Evolutionary conservation across 1,284 basidiomycete species (phyloP), one percentile per base, ranked within the genome.

Genomic region (Ceratorhiza oryzae-sativae): DNA sequence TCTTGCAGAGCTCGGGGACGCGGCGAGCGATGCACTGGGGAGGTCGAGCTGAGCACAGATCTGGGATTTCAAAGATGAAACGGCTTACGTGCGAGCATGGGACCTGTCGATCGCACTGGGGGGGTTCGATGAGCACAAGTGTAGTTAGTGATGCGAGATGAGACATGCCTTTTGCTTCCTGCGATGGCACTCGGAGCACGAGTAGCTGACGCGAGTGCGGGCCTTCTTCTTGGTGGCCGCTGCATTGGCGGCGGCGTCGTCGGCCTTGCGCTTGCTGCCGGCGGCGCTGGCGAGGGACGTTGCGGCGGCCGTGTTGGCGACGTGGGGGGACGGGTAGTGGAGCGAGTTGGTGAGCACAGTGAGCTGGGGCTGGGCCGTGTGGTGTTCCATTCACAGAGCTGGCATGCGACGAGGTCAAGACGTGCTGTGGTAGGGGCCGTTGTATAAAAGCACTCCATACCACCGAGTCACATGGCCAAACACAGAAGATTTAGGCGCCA

Each of bases 141-240:
- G 25, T 15, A 46, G 55, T 5, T 2, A 34, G 27, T 12, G 15
- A 4, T 13, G 32, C 12, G 25, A 67, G 36, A 6, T 48, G 18
- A 39, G n/a, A 13, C 71, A 90, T n/a, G n/a, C 91, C 86, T 92
- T 92, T 80, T 93, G 91, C 79, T 93, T 93, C 73, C 91, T 84
- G 32, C 91, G 86, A 82, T 93, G 91, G 75, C 91, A 93, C 81
- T 93, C 91, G 41, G 91, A 90, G 73, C 91, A 93, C n/a, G 91
- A 92, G 76, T 92, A 93, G 79, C 91, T 92, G 77, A 58, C 62
- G 15, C 55, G 76, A 34, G 88, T 91, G 73, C 90, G 82, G 72
- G 89, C 83, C 80, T 90, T 93, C 83, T 92, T 93, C 20, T 84
- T 80, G 36, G 5, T 39, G 32, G 83, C 80, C 23, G 83, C 74